Base-by-base conservation (phyloP, 2,329 filamentous ascomycete species). In the Venturia asperata region DNA sequence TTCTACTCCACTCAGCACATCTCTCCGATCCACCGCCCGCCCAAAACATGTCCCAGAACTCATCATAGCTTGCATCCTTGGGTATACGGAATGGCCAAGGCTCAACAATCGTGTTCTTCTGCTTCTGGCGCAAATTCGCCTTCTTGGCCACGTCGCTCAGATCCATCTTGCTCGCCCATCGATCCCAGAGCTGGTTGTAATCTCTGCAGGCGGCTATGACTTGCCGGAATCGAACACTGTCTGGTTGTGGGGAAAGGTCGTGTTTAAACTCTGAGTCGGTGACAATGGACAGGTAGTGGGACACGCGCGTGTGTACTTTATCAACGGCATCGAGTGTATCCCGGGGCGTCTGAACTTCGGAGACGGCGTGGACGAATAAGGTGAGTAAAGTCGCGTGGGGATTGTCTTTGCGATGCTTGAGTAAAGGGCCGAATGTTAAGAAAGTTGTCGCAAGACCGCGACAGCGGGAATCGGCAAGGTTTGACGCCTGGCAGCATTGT, bases 321-420 rank as follows among this genome's bases (percentile, higher is more conserved):
- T 2, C n/a, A 27, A 58, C 37, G 42, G 34, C 11, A 60, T 52
- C 58, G 49, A 65, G 45, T 34, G 49, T 9, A 5, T 55, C 34
- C 9, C 58, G 68, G 5, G 58, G 47, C 34, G 21, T 68, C 45
- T 75, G 69, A 1, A 37, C 61, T 63, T 70, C 68, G 2, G 58
- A 13, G 24, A 75, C 67, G 1, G 75, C 77, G 66, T 78, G 78
- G 61, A 77, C 68, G 71, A 78, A 80, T 0, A 79, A 71, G 11
- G 74, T 73, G n/a, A 81, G 65, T 0, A 80, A 69, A 0, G 76
- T 77, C 1, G 78, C 78, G 37, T 77, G 70, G 0, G 74, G 72
- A 65, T 79, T 80, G 7, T 72, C 55, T 1, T 3, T 1, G 9
- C 67, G 71, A 0, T 66, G 24, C 62, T 77, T 71, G 0, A 81